Evolutionary conservation across 139 green algal genomes (phyloP).

Genomic region (Chlamydomonas urium): DNA sequence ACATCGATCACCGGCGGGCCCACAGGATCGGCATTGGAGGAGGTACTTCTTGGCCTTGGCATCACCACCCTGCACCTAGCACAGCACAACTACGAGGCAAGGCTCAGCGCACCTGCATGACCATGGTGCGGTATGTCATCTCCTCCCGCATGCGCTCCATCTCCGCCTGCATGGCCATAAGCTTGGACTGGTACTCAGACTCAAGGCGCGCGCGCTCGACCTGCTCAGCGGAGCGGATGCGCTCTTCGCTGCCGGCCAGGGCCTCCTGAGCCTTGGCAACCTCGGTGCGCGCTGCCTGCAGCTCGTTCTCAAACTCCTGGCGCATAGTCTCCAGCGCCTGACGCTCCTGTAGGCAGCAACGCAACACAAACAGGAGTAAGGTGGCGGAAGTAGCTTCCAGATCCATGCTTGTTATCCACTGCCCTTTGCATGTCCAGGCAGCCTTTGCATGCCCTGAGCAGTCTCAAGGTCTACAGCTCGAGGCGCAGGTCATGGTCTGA

Average conservation of each 20-base stretch:
- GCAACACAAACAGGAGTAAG: too few relatives aligned
- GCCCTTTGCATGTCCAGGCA: not conserved
- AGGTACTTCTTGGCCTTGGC: too few relatives aligned
- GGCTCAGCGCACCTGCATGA: slow-evolving; percentile 14
- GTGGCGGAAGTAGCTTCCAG: too few relatives aligned
- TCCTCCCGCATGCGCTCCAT: slow-evolving; percentile 34
- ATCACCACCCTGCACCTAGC: too few relatives aligned
- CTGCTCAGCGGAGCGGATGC: slow-evolving; percentile 45
- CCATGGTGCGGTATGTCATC: slow-evolving; percentile 16
- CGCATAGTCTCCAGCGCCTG: slow-evolving; percentile 60
- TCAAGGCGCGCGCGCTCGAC: slow-evolving; percentile 47
- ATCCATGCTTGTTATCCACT: too few relatives aligned
- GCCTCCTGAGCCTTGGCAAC: slow-evolving; percentile 60
- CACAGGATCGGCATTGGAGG: too few relatives aligned
- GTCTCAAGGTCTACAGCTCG: not conserved
- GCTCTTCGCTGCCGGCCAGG: slow-evolving; percentile 53
- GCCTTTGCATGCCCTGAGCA: not conserved
- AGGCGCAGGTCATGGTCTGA: not conserved
- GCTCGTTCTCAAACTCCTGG: slow-evolving; percentile 60
- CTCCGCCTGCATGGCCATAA: slow-evolving; percentile 39
- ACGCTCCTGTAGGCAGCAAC: slow-evolving; percentile 40
- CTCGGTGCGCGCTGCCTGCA: slow-evolving; percentile 53
- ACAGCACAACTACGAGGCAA: too few relatives aligned
- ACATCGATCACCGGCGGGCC: too few relatives aligned
- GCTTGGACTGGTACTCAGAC: slow-evolving; percentile 46